phyloP scores from a whole-genome alignment of 495 filamentous ascomycete species.

The Annulohypoxylon maeteangense region DNA sequence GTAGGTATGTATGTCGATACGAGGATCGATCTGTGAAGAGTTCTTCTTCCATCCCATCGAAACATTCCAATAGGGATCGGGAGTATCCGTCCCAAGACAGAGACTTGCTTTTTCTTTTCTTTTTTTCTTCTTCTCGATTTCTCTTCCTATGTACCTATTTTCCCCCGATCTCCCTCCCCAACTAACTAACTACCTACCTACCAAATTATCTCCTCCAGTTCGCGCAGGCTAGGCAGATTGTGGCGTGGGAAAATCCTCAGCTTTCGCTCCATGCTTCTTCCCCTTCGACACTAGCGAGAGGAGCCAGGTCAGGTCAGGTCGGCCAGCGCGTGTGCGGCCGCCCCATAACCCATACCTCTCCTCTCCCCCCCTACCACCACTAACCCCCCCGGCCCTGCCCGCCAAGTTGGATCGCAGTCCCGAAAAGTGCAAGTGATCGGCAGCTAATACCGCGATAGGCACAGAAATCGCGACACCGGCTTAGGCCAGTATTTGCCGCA shows the following conservation, averaged over 20 bases:
- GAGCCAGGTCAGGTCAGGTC: background rate
- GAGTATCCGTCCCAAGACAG: slow-evolving; percentile 17
- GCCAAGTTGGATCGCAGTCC: slow-evolving; percentile 34
- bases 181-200: too few species aligned
- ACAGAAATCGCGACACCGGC: slow-evolving; percentile 27
- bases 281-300: background rate
- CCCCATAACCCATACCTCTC: too few species aligned
- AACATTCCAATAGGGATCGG: slow-evolving; percentile 11
- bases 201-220: too few species aligned
- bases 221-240: slow-evolving; percentile 9
- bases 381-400: slow-evolving; percentile 17
- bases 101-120: slow-evolving; percentile 5
- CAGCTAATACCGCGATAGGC: slow-evolving; percentile 39
- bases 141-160: too few species aligned
- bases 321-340: slow-evolving; percentile 7
- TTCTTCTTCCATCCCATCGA: background rate
- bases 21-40: background rate
- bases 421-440: slow-evolving; percentile 35
- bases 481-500: slow-evolving; percentile 18
- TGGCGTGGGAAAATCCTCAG: slow-evolving; percentile 20
- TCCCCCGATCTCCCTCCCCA: too few species aligned
- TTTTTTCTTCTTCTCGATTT: background rate
- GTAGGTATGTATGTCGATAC: background rate
- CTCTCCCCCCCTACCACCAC: background rate
- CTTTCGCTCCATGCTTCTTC: background rate